Percentiles rank a stretch among this genome's conserved stretches.
Evolutionary conservation across 2,329 filamentous ascomycete genomes (phyloP).

Genomic region (Sporothrix brunneoviolacea): DNA sequence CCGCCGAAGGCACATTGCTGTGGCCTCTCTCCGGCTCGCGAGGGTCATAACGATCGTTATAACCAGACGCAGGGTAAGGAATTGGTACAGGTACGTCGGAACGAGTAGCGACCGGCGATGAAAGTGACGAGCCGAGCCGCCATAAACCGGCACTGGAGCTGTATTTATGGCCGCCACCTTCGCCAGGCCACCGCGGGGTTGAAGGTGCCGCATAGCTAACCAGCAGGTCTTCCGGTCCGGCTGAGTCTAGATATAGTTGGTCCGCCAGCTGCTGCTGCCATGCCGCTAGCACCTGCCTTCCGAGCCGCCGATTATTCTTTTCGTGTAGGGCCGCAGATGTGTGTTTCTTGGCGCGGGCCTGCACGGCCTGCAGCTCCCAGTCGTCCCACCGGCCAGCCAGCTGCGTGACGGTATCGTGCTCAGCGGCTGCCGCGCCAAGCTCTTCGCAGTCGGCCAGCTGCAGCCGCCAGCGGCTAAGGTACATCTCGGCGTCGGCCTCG

Average conservation of each 20-base stretch:
- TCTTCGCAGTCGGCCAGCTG: slow-evolving; percentile 4
- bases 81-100: background rate
- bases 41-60: background rate
- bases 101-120: slow-evolving; percentile 5
- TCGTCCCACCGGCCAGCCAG: slow-evolving; percentile 14
- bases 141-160: background rate
- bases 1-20: background rate
- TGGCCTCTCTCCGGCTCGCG: background rate
- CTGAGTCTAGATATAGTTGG: background rate
- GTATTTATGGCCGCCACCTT: background rate
- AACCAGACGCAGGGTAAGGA: background rate
- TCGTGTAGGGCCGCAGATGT: slow-evolving; percentile 18
- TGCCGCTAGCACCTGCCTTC: slow-evolving; percentile 14
- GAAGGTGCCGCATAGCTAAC: slow-evolving; percentile 1
- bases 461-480: slow-evolving; percentile 17
- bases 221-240: background rate
- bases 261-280: slow-evolving; percentile 17
- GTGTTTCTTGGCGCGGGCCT: slow-evolving; percentile 16
- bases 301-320: slow-evolving; percentile 18
- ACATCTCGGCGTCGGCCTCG: slow-evolving; percentile 17
- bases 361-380: slow-evolving; percentile 22
- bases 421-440: slow-evolving; percentile 13
- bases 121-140: background rate
- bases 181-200: background rate
- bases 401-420: slow-evolving; percentile 11